A percentile compares a stretch with the other conserved stretches of the same genome.
Evolutionary conservation across 106 monocot species (phyloP).

Genomic region (Dioscorea zingiberensis): DNA sequence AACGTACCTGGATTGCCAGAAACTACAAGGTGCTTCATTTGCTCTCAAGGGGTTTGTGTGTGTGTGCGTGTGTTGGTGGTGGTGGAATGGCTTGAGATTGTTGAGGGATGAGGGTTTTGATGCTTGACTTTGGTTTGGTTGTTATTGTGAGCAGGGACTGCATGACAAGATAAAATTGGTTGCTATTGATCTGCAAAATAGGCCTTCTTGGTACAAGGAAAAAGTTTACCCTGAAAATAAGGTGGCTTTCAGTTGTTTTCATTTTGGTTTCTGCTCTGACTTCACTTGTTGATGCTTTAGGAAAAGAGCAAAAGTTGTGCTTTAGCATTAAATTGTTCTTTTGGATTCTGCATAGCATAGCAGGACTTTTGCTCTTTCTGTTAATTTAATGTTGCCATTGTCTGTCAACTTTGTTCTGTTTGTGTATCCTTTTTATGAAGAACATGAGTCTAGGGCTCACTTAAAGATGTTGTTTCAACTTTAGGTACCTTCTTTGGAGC

Average conservation of each 20-base stretch:
- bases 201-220: constrained; percentile 18
- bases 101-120: background rate
- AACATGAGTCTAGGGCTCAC: background rate
- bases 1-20: constrained; percentile 69
- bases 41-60: background rate
- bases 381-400: background rate
- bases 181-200: constrained; percentile 7
- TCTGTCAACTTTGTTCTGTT: background rate
- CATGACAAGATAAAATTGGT: constrained; percentile 11
- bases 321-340: too few species aligned
- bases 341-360: background rate
- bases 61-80: background rate
- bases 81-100: background rate
- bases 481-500: constrained; percentile 71
- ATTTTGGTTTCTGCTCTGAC: too few species aligned
- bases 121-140: background rate
- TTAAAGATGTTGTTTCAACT: too few species aligned
- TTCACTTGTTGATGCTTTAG: too few species aligned
- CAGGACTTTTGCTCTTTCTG: background rate
- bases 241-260: too few species aligned
- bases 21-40: constrained; percentile 35
- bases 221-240: constrained; percentile 18
- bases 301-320: too few species aligned
- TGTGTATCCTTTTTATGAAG: background rate
- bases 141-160: constrained; percentile 3